These are phyloP conservation scores for Lagerstroemia speciosa DNA, from an alignment of 345 rosid genomes.

Conservation along the genomic window DNA sequence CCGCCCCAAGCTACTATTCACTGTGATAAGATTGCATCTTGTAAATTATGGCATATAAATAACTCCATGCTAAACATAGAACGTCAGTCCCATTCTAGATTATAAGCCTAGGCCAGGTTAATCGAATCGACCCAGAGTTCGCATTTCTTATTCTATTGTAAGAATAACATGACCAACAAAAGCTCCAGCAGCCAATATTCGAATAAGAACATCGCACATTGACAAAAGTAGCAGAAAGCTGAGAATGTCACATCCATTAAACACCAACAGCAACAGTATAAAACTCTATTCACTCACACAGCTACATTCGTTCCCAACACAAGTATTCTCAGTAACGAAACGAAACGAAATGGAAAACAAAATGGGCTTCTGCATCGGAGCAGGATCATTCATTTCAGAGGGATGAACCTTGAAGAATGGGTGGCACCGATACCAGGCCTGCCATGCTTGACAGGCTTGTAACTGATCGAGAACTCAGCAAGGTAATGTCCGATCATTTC, in stretches of 20 bases:
- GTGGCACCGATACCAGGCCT: slow-evolving; percentile 1
- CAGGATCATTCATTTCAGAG: slow-evolving; percentile 13
- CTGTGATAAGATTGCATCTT: not conserved
- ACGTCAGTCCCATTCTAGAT: too few species aligned
- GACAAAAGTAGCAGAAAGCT: not conserved
- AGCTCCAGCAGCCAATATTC: not conserved
- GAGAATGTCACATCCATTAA: not conserved
- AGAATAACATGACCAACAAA: not conserved
- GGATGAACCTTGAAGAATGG: slow-evolving; percentile 1
- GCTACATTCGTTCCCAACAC: not conserved
- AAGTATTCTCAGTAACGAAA: not conserved
- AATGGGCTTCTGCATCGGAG: not conserved
- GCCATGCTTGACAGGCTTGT: not conserved
- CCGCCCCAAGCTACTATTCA: not conserved
- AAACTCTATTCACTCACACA: not conserved
- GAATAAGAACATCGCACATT: not conserved
- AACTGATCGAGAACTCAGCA: not conserved
- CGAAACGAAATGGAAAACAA: not conserved
- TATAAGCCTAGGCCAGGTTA: not conserved
- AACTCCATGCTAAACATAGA: too few species aligned
- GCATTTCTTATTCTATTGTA: too few species aligned
- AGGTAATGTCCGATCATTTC: too few species aligned
- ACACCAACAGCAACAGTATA: not conserved
- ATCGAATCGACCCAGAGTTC: too few species aligned
- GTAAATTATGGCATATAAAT: not conserved